phyloP scores from a whole-genome alignment of 768 basidiomycete species.

The Phaeotremella skinneri region DNA sequence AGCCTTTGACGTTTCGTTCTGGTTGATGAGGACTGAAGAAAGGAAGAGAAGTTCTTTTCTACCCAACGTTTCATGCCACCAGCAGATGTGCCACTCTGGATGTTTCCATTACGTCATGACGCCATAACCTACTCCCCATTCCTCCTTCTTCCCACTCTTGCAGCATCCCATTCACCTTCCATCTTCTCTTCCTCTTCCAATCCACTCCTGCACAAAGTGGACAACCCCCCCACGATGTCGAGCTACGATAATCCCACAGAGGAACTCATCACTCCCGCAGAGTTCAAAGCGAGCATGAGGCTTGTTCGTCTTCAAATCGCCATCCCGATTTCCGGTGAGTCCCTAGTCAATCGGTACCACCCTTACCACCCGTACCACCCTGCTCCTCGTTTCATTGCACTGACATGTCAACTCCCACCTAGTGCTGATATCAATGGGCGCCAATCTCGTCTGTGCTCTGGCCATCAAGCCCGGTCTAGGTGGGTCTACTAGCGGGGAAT shows the following conservation, averaged over 20 bases:
- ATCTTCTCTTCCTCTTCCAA: neutral
- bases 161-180: neutral
- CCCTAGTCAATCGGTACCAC: neutral
- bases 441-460: conserved; percentile 66
- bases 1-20: too few relatives aligned
- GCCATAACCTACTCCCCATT: too few relatives aligned
- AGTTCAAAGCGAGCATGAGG: conserved; percentile 46
- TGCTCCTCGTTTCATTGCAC: too few relatives aligned
- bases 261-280: conserved; percentile 47
- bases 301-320: conserved; percentile 72
- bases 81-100: too few relatives aligned
- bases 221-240: conserved; percentile 43
- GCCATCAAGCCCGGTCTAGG: conserved; percentile 67
- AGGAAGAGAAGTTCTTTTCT: too few relatives aligned
- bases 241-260: conserved; percentile 46
- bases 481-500: conserved; percentile 32
- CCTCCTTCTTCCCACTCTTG: too few relatives aligned
- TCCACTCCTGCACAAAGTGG: neutral
- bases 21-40: too few relatives aligned
- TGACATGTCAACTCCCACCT: conserved; percentile 1
- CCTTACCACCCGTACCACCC: too few relatives aligned
- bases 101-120: too few relatives aligned
- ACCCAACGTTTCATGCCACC: too few relatives aligned
- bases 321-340: conserved; percentile 62
- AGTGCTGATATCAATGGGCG: conserved; percentile 72